Percentiles rank a stretch among this genome's conserved stretches.
phyloP scores from a whole-genome alignment of 768 basidiomycete species.

The Boletus rubescentipes region DNA sequence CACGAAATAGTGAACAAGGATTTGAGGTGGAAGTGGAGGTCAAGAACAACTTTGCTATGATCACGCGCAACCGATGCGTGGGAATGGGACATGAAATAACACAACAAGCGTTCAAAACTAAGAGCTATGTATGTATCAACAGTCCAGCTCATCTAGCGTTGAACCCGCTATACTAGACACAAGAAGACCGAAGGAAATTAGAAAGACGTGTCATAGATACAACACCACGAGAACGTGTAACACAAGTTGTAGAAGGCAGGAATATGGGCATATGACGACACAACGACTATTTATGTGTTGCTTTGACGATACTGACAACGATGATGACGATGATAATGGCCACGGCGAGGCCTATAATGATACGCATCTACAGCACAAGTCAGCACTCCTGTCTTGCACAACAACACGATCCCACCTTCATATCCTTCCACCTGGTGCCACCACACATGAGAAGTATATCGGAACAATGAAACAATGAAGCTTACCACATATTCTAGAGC shows the following conservation, averaged over 20 bases:
- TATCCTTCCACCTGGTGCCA: constrained; percentile 86
- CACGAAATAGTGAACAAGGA: constrained; percentile 24
- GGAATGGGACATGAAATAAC: constrained; percentile 17
- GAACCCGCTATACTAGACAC: constrained; percentile 18
- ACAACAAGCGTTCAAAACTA: constrained; percentile 26
- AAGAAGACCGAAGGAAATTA: constrained; percentile 29
- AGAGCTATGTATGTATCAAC: constrained; percentile 27
- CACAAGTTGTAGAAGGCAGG: constrained; percentile 13
- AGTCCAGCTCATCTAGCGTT: constrained; percentile 20
- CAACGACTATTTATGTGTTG: constrained; percentile 51
- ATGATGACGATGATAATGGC: constrained; percentile 92
- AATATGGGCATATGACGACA: not conserved
- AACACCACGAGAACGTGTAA: constrained; percentile 34
- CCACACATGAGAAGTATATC: constrained; percentile 5
- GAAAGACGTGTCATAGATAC: constrained; percentile 43
- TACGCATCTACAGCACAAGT: constrained; percentile 70
- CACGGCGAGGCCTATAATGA: constrained; percentile 91
- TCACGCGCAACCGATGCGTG: constrained; percentile 14
- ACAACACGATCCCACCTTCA: constrained; percentile 63
- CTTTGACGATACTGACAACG: constrained; percentile 91
- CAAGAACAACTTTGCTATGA: constrained; percentile 13
- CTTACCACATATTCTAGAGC: constrained; percentile 87
- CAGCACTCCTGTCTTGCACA: constrained; percentile 5
- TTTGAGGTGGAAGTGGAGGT: constrained; percentile 19
- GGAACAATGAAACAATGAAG: constrained; percentile 11